Conservation (phyloP, 106 monocot species). For the Dioscorea alata region DNA sequence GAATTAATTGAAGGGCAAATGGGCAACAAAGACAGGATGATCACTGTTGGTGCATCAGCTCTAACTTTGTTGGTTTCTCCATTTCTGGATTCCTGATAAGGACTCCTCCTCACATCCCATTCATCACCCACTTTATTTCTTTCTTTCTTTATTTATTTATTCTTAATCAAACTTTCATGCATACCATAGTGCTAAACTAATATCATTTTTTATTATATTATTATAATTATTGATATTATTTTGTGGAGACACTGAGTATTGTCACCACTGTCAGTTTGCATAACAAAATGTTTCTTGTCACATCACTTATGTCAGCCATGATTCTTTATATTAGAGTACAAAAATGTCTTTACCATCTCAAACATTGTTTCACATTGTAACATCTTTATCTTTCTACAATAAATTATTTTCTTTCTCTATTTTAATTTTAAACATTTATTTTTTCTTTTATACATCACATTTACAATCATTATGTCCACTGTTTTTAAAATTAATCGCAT, state of each 20-base stretch:
- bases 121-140: neutral
- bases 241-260: neutral
- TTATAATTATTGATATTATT: neutral
- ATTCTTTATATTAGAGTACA: too few relatives aligned
- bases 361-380: neutral
- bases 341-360: too few relatives aligned
- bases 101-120: slow-evolving; percentile 26
- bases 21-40: slow-evolving; percentile 16
- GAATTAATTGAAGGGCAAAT: neutral
- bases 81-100: slow-evolving; percentile 40
- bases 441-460: too few relatives aligned
- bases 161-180: neutral
- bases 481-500: too few relatives aligned
- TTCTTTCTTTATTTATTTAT: neutral
- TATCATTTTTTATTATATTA: neutral
- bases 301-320: too few relatives aligned
- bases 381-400: neutral
- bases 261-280: too few relatives aligned
- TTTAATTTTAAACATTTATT: too few relatives aligned
- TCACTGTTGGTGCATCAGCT: slow-evolving; percentile 27
- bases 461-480: too few relatives aligned
- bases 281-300: too few relatives aligned
- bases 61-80: slow-evolving; percentile 34
- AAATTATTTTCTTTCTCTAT: too few relatives aligned
- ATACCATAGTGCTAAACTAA: neutral